Conservation (phyloP, 1,284 basidiomycete genomes). For the Xerocomus amazonicus region DNA sequence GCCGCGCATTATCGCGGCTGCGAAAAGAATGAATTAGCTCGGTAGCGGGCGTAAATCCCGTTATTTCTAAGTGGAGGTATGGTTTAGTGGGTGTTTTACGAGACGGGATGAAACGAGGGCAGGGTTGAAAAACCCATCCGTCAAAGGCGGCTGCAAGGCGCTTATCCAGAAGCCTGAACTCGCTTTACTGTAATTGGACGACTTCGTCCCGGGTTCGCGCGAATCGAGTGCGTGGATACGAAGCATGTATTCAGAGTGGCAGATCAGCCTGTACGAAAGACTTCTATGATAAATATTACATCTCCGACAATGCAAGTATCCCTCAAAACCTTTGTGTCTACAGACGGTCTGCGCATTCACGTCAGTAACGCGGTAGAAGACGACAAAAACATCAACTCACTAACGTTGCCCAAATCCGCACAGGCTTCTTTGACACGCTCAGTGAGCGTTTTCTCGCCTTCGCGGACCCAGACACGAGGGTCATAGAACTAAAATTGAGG, state of each 20-base stretch:
- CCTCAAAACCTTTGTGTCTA: conserved; percentile 8
- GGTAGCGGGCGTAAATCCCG: too few relatives aligned
- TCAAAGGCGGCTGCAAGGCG: too few relatives aligned
- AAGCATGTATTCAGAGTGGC: neutral
- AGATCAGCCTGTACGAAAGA: neutral
- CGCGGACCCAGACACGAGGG: conserved; percentile 96
- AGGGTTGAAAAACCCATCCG: too few relatives aligned
- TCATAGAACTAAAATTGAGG: conserved; percentile 68
- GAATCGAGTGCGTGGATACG: too few relatives aligned
- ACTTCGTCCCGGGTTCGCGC: too few relatives aligned
- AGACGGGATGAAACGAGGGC: too few relatives aligned
- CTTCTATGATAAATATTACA: conserved; percentile 26
- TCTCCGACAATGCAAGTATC: neutral
- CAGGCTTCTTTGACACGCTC: conserved; percentile 92
- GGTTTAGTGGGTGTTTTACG: too few relatives aligned
- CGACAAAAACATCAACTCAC: conserved; percentile 28
- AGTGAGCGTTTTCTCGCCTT: conserved; percentile 94
- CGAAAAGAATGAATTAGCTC: too few relatives aligned
- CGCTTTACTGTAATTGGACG: too few relatives aligned
- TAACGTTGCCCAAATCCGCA: conserved; percentile 80
- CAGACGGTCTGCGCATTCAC: conserved; percentile 22
- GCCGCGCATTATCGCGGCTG: too few relatives aligned
- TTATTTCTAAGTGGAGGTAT: too few relatives aligned
- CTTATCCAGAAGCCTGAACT: too few relatives aligned
- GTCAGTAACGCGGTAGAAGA: neutral